These are phyloP conservation scores for Apiotrichum montevideense DNA, from an alignment of 1,284 basidiomycete genomes.

Conservation along the genomic window DNA sequence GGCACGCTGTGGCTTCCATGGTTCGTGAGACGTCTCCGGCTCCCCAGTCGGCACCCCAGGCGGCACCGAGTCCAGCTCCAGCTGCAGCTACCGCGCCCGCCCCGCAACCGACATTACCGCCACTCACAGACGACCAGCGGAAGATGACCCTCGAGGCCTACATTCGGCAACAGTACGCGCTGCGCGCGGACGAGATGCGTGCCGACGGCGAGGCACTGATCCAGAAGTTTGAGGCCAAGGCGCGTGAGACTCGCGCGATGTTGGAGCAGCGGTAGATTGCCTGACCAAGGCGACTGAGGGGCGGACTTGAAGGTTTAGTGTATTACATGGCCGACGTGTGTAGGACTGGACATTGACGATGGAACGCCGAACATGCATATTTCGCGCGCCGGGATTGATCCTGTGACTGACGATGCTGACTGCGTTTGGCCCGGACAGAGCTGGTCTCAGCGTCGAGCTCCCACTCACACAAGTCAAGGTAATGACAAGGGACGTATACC, in stretches of 20 bases:
- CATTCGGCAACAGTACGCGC: constrained; percentile 10
- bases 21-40: constrained; percentile 8
- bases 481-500: too few species aligned
- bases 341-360: too few species aligned
- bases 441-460: too few species aligned
- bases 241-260: constrained; percentile 4
- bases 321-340: too few species aligned
- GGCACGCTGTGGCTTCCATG: constrained; percentile 10
- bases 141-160: constrained; percentile 17
- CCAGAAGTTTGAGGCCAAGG: constrained; percentile 56
- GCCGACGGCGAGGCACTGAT: constrained; percentile 54
- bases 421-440: too few species aligned
- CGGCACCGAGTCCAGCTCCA: too few species aligned
- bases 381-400: too few species aligned
- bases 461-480: too few species aligned
- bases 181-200: constrained; percentile 8
- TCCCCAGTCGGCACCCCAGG: neutral
- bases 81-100: constrained; percentile 2
- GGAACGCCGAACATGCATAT: too few species aligned
- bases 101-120: neutral
- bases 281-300: too few species aligned
- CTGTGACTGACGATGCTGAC: too few species aligned
- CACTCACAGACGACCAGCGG: constrained; percentile 9
- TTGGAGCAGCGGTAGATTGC: neutral
- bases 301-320: too few species aligned